Conservation (phyloP, 345 rosid species). For the Eucalyptus tenuipes region DNA sequence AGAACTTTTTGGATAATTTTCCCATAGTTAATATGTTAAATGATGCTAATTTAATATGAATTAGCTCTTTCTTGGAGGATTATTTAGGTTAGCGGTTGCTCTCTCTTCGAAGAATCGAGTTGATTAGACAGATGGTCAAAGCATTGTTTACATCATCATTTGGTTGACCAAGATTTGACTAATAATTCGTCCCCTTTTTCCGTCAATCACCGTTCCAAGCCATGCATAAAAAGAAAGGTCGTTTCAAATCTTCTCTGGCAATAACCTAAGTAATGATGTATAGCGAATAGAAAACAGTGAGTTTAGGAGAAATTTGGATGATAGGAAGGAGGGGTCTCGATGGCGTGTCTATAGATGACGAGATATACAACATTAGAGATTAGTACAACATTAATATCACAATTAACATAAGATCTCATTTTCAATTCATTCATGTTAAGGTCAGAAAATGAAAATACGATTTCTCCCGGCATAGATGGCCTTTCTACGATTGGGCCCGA, state of each 20-base stretch:
- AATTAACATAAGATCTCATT: neutral
- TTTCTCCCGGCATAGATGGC: neutral
- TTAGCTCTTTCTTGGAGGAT: neutral
- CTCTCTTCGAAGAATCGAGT: neutral
- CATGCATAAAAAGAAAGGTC: neutral
- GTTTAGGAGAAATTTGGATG: neutral
- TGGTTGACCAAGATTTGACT: neutral
- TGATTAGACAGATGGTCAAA: neutral
- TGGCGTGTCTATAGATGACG: neutral
- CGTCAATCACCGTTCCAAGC: neutral
- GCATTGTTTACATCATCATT: neutral
- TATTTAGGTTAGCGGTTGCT: neutral
- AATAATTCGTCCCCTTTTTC: neutral
- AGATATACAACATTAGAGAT: neutral
- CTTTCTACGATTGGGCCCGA: neutral
- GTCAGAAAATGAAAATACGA: neutral
- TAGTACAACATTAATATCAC: neutral
- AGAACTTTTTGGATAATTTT: neutral
- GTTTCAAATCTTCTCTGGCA: neutral
- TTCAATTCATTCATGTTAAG: neutral
- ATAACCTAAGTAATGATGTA: neutral
- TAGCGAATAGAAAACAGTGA: neutral
- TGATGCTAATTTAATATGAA: neutral
- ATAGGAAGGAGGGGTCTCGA: neutral
- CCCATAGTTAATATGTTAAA: neutral